Percentiles rank a stretch among this genome's conserved stretches.
These are phyloP conservation scores for Aquilaria sinensis DNA, from an alignment of 345 rosid species.

Conservation along the genomic window DNA sequence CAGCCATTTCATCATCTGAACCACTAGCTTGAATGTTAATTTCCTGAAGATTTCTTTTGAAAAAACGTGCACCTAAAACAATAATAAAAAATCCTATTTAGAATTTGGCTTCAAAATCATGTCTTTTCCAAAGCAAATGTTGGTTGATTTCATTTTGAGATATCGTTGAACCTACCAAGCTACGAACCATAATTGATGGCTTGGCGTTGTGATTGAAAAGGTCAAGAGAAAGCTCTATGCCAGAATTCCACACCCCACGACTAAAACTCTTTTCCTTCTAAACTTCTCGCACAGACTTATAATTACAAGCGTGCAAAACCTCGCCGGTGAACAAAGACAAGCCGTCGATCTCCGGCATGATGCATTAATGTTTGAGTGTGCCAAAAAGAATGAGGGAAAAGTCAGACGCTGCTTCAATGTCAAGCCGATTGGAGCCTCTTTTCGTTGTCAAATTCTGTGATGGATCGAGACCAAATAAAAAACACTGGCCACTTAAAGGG, in stretches of 20 bases:
- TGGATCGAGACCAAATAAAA: no score
- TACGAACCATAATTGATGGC: conserved; percentile 43
- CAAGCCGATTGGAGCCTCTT: conserved; percentile 28
- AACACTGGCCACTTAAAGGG: no score
- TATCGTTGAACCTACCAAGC: conserved; percentile 25
- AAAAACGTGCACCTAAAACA: conserved; percentile 50
- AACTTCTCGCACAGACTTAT: conserved; percentile 35
- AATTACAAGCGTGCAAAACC: conserved; percentile 33
- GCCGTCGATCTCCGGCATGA: conserved; percentile 43
- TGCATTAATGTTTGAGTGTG: no score
- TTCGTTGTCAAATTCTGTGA: no score
- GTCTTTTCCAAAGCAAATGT: no score
- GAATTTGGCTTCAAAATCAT: conserved; percentile 2
- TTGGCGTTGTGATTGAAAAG: conserved; percentile 40
- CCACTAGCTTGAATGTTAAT: conserved; percentile 57
- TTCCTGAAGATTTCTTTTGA: conserved; percentile 59
- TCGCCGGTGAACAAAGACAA: conserved; percentile 32
- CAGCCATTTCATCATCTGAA: conserved; percentile 54
- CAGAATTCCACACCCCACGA: conserved; percentile 60
- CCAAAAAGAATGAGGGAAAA: no score
- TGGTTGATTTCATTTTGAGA: conserved; percentile 26
- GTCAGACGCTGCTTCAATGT: no score
- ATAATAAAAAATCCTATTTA: neutral
- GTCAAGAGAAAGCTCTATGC: conserved; percentile 51
- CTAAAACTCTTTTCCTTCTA: conserved; percentile 34